Conservation (phyloP, 352 stramenopile genomes). For the Peronospora farinosa region DNA sequence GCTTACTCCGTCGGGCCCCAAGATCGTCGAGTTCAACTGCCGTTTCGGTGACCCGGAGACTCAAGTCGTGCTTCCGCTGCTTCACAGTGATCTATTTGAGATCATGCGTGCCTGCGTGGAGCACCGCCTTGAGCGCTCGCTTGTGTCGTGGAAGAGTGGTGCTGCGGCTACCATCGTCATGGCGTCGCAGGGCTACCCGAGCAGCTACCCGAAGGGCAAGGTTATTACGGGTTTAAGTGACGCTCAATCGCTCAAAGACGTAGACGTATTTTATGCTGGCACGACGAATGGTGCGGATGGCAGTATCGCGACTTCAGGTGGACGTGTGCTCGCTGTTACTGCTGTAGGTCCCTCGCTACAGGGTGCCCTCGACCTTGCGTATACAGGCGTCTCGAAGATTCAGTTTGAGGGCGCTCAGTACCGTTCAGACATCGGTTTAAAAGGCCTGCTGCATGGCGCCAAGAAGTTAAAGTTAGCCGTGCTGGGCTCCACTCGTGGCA, state of each 20-base stretch:
- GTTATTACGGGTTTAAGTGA: conserved; percentile 89
- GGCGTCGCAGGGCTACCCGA: conserved; percentile 96
- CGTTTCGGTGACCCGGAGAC: conserved; percentile 99
- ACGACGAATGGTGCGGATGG: conserved; percentile 75
- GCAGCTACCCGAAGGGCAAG: conserved; percentile 97
- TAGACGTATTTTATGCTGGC: conserved; percentile 99
- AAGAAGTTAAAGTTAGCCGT: conserved; percentile 89
- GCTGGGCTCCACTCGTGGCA: conserved; percentile 94
- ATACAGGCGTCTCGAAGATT: conserved; percentile 86
- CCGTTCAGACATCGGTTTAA: conserved; percentile 96
- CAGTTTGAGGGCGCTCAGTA: conserved; percentile 91
- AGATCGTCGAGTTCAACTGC: conserved; percentile 99
- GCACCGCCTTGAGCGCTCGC: conserved; percentile 79
- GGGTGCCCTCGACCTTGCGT: conserved; percentile 87
- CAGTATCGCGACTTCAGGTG: conserved; percentile 89
- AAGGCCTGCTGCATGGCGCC: conserved; percentile 84
- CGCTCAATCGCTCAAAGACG: conserved; percentile 72
- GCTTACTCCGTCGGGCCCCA: conserved; percentile 83
- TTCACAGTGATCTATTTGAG: conserved; percentile 97
- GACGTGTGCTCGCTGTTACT: conserved; percentile 96
- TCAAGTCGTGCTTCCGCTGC: conserved; percentile 95
- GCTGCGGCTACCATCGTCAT: conserved; percentile 94
- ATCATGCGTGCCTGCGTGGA: conserved; percentile 95
- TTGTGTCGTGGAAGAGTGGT: conserved; percentile 88
- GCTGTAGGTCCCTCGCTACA: conserved; percentile 87